phyloP scores from a whole-genome alignment of 2,329 filamentous ascomycete species.

The Colletotrichum ledebouriae region DNA sequence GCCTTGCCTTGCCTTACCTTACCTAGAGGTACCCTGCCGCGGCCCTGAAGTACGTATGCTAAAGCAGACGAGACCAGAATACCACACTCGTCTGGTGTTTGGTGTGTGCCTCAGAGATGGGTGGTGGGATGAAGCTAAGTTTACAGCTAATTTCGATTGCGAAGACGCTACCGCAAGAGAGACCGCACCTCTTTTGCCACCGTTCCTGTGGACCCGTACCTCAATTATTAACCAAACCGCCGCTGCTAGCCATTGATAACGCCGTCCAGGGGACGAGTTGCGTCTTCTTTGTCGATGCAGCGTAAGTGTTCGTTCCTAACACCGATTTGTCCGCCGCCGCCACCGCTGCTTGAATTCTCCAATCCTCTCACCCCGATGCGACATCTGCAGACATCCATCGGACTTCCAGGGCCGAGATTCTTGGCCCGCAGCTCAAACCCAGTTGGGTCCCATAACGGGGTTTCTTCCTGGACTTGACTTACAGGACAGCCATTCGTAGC shows the following conservation, averaged over 20 bases:
- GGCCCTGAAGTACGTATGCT: too few relatives aligned
- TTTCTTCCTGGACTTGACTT: constrained; percentile 30
- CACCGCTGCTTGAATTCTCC: constrained; percentile 25
- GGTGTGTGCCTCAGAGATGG: constrained; percentile 34
- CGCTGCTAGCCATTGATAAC: constrained; percentile 7
- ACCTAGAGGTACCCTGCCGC: too few relatives aligned
- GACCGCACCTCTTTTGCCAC: constrained; percentile 15
- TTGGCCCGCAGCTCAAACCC: constrained; percentile 26
- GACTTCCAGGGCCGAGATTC: constrained; percentile 24
- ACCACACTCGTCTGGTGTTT: constrained; percentile 29
- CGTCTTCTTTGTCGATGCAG: not conserved
- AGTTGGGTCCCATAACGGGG: not conserved
- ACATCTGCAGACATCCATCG: constrained; percentile 2
- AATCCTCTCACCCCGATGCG: constrained; percentile 1
- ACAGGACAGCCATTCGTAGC: not conserved
- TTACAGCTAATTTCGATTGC: constrained; percentile 37
- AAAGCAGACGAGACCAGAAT: not conserved
- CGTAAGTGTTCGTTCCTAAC: constrained; percentile 2
- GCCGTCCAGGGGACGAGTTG: constrained; percentile 21
- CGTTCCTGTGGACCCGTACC: constrained; percentile 25
- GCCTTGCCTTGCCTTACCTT: too few relatives aligned
- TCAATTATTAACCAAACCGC: constrained; percentile 9
- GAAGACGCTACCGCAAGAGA: constrained; percentile 27
- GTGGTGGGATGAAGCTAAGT: constrained; percentile 36
- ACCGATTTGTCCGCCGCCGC: constrained; percentile 22